Percentiles rank a stretch among this genome's conserved stretches.
Evolutionary conservation across 1,139 yeast genomes (phyloP).

Genomic region (Geotrichum aggregatum): DNA sequence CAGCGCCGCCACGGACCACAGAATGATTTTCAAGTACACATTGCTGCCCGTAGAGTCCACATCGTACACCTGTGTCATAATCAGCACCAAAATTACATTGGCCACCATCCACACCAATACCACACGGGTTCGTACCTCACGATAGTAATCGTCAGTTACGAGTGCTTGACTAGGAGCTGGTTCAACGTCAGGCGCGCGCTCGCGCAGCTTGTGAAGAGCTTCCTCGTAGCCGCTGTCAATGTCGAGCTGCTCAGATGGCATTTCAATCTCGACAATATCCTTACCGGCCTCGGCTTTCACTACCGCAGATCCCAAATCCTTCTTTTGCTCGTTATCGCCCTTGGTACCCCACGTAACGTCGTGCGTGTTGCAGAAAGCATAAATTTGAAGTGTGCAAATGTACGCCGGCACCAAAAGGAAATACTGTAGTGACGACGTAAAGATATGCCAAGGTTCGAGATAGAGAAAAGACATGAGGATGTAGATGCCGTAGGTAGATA

Average conservation of each 20-base stretch:
- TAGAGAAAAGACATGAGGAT: constrained; percentile 72
- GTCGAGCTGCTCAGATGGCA: constrained; percentile 85
- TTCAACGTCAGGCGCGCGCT: constrained; percentile 53
- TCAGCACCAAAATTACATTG: constrained; percentile 74
- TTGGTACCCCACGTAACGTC: constrained; percentile 98
- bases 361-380: constrained; percentile 92
- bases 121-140: constrained; percentile 89
- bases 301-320: constrained; percentile 62
- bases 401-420: constrained; percentile 83
- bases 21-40: constrained; percentile 71
- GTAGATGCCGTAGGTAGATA: constrained; percentile 86
- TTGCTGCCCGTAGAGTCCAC: constrained; percentile 63
- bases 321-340: constrained; percentile 75
- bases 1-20: constrained; percentile 86
- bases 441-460: constrained; percentile 91
- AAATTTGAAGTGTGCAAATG: constrained; percentile 84
- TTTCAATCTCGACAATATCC: constrained; percentile 72
- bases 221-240: constrained; percentile 84
- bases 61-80: constrained; percentile 77
- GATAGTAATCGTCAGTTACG: constrained; percentile 61
- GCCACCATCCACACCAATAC: constrained; percentile 88
- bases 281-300: constrained; percentile 53
- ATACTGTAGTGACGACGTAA: constrained; percentile 80
- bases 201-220: constrained; percentile 66
- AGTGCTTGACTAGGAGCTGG: constrained; percentile 8